These are phyloP conservation scores for Penicillium simplicissimum DNA, from an alignment of 495 filamentous ascomycete species.

Conservation along the genomic window DNA sequence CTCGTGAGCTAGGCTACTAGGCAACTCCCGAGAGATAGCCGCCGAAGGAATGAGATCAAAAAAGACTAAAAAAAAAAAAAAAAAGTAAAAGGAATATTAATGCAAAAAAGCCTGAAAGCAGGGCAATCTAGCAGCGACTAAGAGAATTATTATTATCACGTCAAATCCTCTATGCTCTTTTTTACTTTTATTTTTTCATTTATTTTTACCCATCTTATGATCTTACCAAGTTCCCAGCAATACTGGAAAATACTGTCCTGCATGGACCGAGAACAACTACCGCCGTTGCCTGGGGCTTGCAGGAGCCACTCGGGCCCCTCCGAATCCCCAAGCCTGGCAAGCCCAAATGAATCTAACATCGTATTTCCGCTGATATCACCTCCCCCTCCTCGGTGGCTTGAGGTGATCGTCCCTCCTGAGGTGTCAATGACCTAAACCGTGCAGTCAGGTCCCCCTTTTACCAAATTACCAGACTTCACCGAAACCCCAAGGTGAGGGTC, in stretches of 20 bases:
- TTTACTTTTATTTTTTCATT: not conserved
- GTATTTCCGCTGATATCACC: conserved; percentile 11
- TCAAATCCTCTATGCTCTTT: not conserved
- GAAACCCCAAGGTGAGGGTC: conserved; percentile 23
- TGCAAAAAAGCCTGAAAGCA: conserved; percentile 6
- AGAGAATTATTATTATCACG: conserved; percentile 16
- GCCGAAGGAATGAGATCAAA: not conserved
- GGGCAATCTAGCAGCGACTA: not conserved
- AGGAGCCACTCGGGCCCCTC: conserved; percentile 6
- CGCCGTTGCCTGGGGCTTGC: conserved; percentile 6
- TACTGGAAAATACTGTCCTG: not conserved
- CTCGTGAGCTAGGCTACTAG: not conserved
- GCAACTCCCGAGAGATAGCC: not conserved
- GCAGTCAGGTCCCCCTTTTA: conserved; percentile 12
- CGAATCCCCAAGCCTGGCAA: not conserved
- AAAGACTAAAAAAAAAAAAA: not conserved
- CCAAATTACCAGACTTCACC: conserved; percentile 10
- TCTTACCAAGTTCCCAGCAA: too few relatives aligned
- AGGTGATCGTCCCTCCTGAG: conserved; percentile 14
- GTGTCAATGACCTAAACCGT: not conserved
- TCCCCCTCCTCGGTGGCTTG: conserved; percentile 16
- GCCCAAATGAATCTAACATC: conserved; percentile 7
- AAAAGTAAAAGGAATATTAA: not conserved
- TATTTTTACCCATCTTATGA: not conserved
- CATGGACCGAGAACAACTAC: conserved; percentile 10